These are phyloP conservation scores for Ascochyta koolunga DNA, from an alignment of 2,329 filamentous ascomycete species.

Conservation along the genomic window DNA sequence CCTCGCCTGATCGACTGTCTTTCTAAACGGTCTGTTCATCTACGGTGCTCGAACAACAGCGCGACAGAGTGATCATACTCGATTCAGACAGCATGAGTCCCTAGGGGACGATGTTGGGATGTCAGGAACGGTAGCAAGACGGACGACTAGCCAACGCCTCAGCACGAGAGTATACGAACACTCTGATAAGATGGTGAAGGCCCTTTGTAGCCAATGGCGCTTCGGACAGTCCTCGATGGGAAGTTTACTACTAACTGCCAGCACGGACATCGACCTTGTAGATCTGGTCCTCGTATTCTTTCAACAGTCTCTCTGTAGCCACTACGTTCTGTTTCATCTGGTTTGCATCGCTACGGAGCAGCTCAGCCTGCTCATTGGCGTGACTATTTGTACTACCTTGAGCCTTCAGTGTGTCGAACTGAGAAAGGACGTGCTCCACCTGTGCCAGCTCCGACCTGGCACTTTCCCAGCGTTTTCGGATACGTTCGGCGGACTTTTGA, in stretches of 20 bases:
- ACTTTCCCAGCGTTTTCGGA: conserved; percentile 7
- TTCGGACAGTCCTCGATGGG: background rate
- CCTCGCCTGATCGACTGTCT: too few species aligned
- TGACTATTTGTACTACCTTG: conserved; percentile 3
- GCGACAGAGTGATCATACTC: background rate
- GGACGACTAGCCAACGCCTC: background rate
- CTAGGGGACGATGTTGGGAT: background rate
- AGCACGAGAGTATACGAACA: too few species aligned
- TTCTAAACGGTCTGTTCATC: too few species aligned
- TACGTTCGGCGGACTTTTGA: background rate
- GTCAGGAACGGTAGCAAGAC: background rate
- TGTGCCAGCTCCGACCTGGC: background rate
- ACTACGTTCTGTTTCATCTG: conserved; percentile 17
- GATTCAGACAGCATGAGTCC: background rate
- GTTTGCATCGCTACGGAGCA: conserved; percentile 3
- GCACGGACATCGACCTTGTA: conserved; percentile 9
- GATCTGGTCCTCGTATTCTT: conserved; percentile 22
- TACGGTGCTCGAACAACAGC: background rate
- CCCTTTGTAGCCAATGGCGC: too few species aligned
- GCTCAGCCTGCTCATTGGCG: background rate
- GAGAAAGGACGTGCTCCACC: conserved; percentile 5
- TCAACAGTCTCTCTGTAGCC: conserved; percentile 24
- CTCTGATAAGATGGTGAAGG: too few species aligned
- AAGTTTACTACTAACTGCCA: background rate
- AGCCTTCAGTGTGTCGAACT: conserved; percentile 3